These are phyloP conservation scores for Brassica rapa DNA, from an alignment of 345 rosid genomes.

Conservation along the genomic window DNA sequence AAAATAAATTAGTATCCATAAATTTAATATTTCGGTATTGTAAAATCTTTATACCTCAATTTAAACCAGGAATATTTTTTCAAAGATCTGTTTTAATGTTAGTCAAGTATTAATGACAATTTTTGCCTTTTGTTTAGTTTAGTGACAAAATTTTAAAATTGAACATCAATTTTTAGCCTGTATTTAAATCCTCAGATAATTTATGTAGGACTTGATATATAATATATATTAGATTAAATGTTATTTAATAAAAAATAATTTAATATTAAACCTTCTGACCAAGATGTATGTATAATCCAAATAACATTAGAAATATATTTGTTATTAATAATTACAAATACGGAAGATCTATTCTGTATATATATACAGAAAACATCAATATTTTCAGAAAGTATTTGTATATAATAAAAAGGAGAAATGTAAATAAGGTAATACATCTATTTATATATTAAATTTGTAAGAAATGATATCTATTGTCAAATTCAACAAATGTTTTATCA, in stretches of 20 bases:
- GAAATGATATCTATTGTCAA: not conserved
- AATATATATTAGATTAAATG: not conserved
- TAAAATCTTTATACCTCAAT: not conserved
- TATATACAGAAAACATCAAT: not conserved
- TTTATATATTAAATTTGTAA: not conserved
- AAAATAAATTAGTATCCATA: not conserved
- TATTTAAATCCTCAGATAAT: not conserved
- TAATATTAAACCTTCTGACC: not conserved
- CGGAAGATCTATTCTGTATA: not conserved
- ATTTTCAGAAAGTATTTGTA: not conserved
- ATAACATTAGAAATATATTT: not conserved
- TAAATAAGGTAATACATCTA: not conserved
- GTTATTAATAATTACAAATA: not conserved
- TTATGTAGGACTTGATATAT: not conserved
- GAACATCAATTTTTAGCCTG: not conserved
- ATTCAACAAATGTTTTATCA: not conserved
- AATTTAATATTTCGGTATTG: not conserved
- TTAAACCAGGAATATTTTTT: not conserved
- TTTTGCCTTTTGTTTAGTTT: not conserved
- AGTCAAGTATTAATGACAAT: not conserved
- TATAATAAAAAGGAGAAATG: not conserved
- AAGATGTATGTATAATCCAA: not conserved
- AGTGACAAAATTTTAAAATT: not conserved
- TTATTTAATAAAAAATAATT: no score
- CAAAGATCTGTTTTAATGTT: not conserved